Conservation (phyloP, 768 basidiomycete genomes). For the Pleurotus eryngii region DNA sequence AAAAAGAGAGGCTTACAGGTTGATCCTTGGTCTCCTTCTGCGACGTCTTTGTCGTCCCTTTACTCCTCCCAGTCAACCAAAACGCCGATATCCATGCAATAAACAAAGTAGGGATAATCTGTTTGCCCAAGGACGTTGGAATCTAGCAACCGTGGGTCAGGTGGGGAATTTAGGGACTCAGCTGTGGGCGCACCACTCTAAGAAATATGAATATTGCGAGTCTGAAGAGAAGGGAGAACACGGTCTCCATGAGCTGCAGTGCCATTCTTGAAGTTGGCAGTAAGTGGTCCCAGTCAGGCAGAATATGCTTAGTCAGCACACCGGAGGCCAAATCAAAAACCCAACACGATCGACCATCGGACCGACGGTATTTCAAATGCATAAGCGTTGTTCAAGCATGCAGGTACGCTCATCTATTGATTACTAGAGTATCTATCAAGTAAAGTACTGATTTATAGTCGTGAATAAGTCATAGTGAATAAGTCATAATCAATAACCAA, state of each 20-base stretch:
- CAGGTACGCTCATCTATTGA: too few species aligned
- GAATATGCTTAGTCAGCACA: background rate
- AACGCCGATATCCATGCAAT: conserved; percentile 15
- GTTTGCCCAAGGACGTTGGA: conserved; percentile 32
- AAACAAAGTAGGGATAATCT: conserved; percentile 24
- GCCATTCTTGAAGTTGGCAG: background rate
- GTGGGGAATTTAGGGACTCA: background rate
- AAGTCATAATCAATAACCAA: too few species aligned
- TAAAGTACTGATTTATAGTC: too few species aligned
- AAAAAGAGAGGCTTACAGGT: background rate
- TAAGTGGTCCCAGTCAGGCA: background rate
- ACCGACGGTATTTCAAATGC: too few species aligned
- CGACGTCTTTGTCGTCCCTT: background rate
- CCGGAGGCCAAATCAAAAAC: background rate
- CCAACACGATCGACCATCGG: too few species aligned
- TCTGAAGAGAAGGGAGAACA: conserved; percentile 37
- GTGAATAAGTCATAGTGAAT: too few species aligned
- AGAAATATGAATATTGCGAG: conserved; percentile 45
- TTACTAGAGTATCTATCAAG: too few species aligned
- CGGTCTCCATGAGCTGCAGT: background rate
- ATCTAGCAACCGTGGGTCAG: conserved; percentile 26
- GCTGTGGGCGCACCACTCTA: conserved; percentile 37
- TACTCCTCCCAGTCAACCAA: background rate
- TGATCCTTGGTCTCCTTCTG: background rate
- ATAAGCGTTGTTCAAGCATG: too few species aligned